These are phyloP conservation scores for Boletus pseudopeckii DNA, from an alignment of 768 basidiomycete genomes.

Conservation along the genomic window DNA sequence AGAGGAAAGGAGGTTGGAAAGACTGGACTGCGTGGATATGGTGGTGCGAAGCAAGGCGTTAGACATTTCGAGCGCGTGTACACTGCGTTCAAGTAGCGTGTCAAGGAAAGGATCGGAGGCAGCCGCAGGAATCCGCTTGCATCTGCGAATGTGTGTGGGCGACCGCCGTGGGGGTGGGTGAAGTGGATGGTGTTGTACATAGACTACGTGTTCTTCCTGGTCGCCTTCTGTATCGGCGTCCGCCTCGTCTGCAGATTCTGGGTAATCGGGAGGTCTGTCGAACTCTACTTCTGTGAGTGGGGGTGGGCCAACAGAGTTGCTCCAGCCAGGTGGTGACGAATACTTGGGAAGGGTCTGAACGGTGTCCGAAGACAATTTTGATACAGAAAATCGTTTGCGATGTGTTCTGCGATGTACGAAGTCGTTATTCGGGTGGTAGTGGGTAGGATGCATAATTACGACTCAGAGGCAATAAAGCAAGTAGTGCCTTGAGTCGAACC, in stretches of 20 bases:
- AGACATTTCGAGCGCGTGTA: constrained; percentile 83
- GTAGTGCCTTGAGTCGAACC: constrained; percentile 4
- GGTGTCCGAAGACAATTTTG: constrained; percentile 64
- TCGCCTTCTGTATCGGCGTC: constrained; percentile 62
- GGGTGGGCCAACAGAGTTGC: constrained; percentile 9
- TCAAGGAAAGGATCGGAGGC: constrained; percentile 60
- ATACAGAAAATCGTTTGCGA: constrained; percentile 54
- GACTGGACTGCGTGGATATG: constrained; percentile 63
- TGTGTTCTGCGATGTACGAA: constrained; percentile 37
- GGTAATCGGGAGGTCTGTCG: constrained; percentile 71
- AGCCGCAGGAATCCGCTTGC: constrained; percentile 28
- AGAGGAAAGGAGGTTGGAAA: constrained; percentile 46
- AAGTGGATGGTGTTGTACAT: constrained; percentile 27
- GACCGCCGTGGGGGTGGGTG: constrained; percentile 36
- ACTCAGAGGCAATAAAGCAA: not conserved
- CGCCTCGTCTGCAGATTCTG: constrained; percentile 73
- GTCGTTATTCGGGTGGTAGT: constrained; percentile 9
- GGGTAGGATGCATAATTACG: constrained; percentile 18
- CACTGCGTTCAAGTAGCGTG: constrained; percentile 75
- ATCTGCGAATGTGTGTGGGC: constrained; percentile 19
- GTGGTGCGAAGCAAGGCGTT: constrained; percentile 75
- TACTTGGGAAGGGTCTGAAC: constrained; percentile 66
- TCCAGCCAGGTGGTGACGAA: constrained; percentile 37
- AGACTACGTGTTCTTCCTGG: constrained; percentile 17
- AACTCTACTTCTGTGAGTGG: constrained; percentile 35